A percentile compares a stretch with the other conserved stretches of the same genome.
Conservation (phyloP, 495 filamentous ascomycete species). For the Xylaria acuta region DNA sequence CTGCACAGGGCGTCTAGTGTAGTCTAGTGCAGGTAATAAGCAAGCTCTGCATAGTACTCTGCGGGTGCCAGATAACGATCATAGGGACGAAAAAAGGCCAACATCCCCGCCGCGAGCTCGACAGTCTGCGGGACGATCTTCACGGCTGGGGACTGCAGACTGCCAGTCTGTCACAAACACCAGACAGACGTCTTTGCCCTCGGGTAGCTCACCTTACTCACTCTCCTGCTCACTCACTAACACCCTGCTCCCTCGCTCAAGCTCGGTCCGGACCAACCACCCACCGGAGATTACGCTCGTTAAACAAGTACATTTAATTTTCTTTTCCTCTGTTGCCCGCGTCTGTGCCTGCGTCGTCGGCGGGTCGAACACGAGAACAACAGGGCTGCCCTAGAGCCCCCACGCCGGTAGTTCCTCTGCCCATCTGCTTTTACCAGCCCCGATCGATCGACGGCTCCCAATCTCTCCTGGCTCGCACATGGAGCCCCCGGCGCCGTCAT, state of each 20-base stretch:
- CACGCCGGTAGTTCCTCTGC: conserved; percentile 11
- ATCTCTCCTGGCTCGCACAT: conserved; percentile 27
- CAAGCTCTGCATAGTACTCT: neutral
- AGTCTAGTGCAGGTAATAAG: neutral
- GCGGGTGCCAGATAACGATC: neutral
- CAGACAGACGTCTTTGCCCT: conserved; percentile 13
- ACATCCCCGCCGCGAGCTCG: neutral
- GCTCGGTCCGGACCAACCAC: conserved; percentile 15
- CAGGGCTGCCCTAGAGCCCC: neutral
- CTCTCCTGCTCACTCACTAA: neutral
- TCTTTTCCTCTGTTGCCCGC: conserved; percentile 12
- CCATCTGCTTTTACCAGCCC: neutral
- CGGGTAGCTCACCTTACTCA: conserved; percentile 13
- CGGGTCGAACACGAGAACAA: neutral
- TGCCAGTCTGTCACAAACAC: conserved; percentile 4
- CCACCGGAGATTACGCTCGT: conserved; percentile 30
- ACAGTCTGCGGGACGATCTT: neutral
- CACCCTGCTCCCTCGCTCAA: conserved; percentile 11
- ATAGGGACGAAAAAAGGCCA: conserved; percentile 1
- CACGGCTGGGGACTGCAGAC: neutral
- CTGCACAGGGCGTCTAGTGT: too few relatives aligned
- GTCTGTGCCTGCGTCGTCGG: neutral
- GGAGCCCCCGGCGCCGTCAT: conserved; percentile 24
- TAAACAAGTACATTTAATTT: conserved; percentile 7
- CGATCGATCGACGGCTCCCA: conserved; percentile 10